phyloP scores from a whole-genome alignment of 2,329 filamentous ascomycete species.

The Alternaria tenuissima region DNA sequence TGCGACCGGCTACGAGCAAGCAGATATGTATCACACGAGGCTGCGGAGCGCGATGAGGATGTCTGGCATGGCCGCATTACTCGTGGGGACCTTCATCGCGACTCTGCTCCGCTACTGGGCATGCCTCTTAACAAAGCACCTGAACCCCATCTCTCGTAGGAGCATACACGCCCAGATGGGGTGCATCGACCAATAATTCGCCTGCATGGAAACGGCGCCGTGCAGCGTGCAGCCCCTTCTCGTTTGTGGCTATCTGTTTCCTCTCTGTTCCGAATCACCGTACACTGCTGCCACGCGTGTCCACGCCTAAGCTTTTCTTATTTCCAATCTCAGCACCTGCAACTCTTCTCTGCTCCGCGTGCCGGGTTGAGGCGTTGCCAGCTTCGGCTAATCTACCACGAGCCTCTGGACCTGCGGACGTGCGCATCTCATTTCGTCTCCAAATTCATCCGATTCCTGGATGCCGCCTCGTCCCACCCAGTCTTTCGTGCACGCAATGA shows the following conservation, averaged over 20 bases:
- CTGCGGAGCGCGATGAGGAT: conserved; percentile 8
- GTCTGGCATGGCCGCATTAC: conserved; percentile 10
- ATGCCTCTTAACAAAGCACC: conserved; percentile 21
- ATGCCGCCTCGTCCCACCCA: not conserved
- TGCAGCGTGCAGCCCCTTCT: conserved; percentile 20
- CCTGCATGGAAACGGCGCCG: conserved; percentile 15
- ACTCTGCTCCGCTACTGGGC: conserved; percentile 15
- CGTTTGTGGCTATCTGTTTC: conserved; percentile 2
- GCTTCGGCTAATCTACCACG: conserved; percentile 27
- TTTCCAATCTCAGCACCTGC: conserved; percentile 13
- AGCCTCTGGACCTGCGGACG: conserved; percentile 4
- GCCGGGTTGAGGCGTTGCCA: conserved; percentile 25
- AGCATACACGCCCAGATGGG: conserved; percentile 23
- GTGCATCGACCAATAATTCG: conserved; percentile 21
- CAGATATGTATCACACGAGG: conserved; percentile 2
- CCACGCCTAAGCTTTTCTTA: conserved; percentile 8
- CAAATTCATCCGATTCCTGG: not conserved
- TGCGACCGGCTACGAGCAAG: conserved; percentile 11
- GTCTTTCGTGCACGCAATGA: conserved; percentile 10
- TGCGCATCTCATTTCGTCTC: conserved; percentile 2
- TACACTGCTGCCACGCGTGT: not conserved
- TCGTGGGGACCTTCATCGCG: conserved; percentile 19
- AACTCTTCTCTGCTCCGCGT: conserved; percentile 21
- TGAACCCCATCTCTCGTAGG: conserved; percentile 25
- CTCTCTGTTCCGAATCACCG: not conserved